Percentiles rank a stretch among this genome's conserved stretches.
Conservation (phyloP, 306 rosid genomes). For the Malus fusca region DNA sequence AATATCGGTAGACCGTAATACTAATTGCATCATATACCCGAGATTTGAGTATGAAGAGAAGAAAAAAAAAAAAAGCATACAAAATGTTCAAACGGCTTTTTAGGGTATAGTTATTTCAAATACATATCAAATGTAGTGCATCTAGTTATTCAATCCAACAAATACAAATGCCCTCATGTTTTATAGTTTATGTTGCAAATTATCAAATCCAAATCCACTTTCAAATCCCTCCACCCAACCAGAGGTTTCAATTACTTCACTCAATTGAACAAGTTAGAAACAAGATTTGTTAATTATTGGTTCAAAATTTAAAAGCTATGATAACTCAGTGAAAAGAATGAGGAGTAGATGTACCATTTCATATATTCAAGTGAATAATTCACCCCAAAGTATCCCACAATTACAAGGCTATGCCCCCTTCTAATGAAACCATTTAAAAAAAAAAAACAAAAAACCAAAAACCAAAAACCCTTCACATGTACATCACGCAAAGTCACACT, state of each 20-base stretch:
- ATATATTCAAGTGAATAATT: constrained; percentile 31
- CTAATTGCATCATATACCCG: too few species aligned
- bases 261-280: too few species aligned
- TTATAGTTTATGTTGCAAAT: too few species aligned
- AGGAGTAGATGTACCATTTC: constrained; percentile 34
- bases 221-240: too few species aligned
- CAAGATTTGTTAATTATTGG: not conserved
- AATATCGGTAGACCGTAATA: too few species aligned
- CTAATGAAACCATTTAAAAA: constrained; percentile 14
- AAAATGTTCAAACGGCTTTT: not conserved
- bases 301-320: not conserved
- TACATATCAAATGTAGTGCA: too few species aligned
- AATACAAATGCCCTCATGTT: too few species aligned
- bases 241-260: too few species aligned
- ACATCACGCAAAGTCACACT: constrained; percentile 31
- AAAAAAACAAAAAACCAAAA: constrained; percentile 1
- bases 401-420: constrained; percentile 39
- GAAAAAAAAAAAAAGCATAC: not conserved
- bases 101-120: not conserved
- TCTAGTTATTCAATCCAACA: too few species aligned
- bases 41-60: too few species aligned
- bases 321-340: constrained; percentile 21
- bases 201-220: too few species aligned
- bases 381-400: constrained; percentile 40
- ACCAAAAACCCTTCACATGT: constrained; percentile 10